These are phyloP conservation scores for Amoeboaphelidium occidentale DNA, from an alignment of 371 early-diverging fungal genomes.

Conservation along the genomic window DNA sequence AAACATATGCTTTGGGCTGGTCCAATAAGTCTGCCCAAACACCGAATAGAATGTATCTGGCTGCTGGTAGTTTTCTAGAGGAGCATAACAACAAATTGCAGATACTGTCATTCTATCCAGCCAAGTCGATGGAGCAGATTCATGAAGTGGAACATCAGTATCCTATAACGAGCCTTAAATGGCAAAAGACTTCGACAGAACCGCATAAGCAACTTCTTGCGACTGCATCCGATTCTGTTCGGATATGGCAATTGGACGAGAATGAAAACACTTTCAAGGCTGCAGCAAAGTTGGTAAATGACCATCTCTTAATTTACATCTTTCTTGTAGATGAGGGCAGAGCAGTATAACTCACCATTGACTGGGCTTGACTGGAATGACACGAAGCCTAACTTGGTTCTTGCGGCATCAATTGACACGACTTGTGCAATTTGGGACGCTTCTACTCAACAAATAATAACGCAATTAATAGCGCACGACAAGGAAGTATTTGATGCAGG, in stretches of 20 bases:
- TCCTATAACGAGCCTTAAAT: no score
- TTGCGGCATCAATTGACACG: slow-evolving; percentile 82
- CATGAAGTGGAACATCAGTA: no score
- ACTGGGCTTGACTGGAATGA: slow-evolving; percentile 94
- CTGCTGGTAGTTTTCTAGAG: not conserved
- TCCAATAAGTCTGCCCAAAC: not conserved
- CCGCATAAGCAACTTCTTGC: no score
- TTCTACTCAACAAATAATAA: slow-evolving; percentile 66
- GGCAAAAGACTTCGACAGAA: no score
- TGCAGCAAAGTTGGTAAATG: not conserved
- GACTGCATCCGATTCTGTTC: not conserved
- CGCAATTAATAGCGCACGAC: slow-evolving; percentile 93
- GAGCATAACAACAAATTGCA: not conserved
- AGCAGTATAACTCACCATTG: slow-evolving; percentile 58
- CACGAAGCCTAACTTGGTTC: slow-evolving; percentile 47
- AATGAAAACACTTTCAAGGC: not conserved
- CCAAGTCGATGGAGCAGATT: no score
- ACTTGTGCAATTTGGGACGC: slow-evolving; percentile 96
- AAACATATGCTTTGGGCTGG: not conserved
- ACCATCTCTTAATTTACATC: not conserved
- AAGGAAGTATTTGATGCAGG: slow-evolving; percentile 86
- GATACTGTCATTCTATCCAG: slow-evolving; percentile 8
- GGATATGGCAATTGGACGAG: not conserved
- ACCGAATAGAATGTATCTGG: not conserved
- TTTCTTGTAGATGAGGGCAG: slow-evolving; percentile 15